Base-by-base conservation (phyloP, 2,329 filamentous ascomycete species). In the Biscogniauxia sp. region DNA sequence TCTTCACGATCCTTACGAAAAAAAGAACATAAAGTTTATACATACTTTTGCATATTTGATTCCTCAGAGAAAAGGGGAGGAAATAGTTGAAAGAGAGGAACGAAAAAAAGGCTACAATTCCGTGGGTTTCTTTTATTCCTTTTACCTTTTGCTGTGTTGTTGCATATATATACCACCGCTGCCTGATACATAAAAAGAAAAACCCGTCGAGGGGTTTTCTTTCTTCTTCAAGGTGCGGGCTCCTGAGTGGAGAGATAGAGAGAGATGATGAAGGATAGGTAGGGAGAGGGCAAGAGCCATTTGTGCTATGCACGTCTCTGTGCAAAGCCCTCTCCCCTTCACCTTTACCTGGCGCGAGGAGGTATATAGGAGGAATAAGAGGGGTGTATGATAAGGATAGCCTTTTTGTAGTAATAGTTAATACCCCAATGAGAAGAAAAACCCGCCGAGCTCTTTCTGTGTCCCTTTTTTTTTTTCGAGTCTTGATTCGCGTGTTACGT, bases 1-100 rank as follows among this genome's bases (percentile, higher is more conserved):
- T 83, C 80, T 82, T 79, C 2, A 84, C 82, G 81, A 83, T 84
- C 82, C 80, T 84, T 83, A 82, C 77, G 79, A 82, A 76, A 69
- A 72, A 23, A 23, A 23, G 5, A 23, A 23, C 23, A n/a, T n/a
- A n/a, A n/a, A 63, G 64, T 66, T 59, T 63, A 58, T 64, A 58
- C 56, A 52, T 52, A 23, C 57, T 60, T 60, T 8, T 53, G n/a
- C 37, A 37, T n/a, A 52, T 20, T n/a, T n/a, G n/a, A n/a, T n/a
- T 15, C 17, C 28, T 19, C n/a, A 5, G n/a, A 15, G 15, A 9
- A 8, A n/a, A n/a, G n/a, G n/a, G 17, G 51, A 11, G 23, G 50
- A n/a, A 56, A 45, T n/a, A 41, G 28, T 32, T 8, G 28, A 7
- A 2, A 7, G 11, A 32, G 28, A 32, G 28, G 28, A 32, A 32